Base-by-base conservation (phyloP, 192 early-diverging fungal species). In the Coemansia sp. region DNA sequence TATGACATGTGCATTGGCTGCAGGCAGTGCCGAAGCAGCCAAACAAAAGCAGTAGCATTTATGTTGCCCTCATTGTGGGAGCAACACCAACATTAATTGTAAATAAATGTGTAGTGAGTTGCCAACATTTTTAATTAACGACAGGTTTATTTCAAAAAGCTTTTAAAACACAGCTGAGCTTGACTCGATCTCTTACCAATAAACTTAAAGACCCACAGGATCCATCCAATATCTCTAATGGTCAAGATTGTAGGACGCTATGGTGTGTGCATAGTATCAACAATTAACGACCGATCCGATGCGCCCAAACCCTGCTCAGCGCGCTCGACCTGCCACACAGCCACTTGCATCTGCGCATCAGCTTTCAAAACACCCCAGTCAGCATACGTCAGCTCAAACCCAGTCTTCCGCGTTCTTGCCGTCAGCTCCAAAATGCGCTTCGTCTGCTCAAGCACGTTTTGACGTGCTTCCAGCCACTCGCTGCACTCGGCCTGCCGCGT, bases 251-350 rank as follows among this genome's bases (percentile, higher is more conserved):
- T 21, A 21, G 21, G 21, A 21, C 21, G 21, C 21, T 21, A 21
- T 38, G 10, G 37, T 8, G 21, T 59, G 29, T 69, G 63, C 39
- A 50, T 7, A 6, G 27, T 22, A 12, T 62, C 69, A 21, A 21
- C 21, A 10, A 74, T 64, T n/a, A 72, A 35, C 50, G 72, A 61
- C 5, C 60, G 57, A 50, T 52, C 62, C 2, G 62, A 43, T 11
- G 65, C n/a, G 2, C 67, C 66, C 6, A 80, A 69, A 0, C 77
- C 77, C 35, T 71, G 68, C 55, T 80, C 77, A n/a, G 72, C 77
- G 4, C 77, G 77, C 62, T 80, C 77, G 1, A 80, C 57, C 48
- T 80, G 77, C 77, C 72, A 75, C 21, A 55, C 12, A 0, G 77
- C 77, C 22, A 80, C 51, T 59, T 80, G 77, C 41, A 64, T 65